These are phyloP conservation scores for Phellinidium pouzarii DNA, from an alignment of 1,284 basidiomycete genomes.

Conservation along the genomic window DNA sequence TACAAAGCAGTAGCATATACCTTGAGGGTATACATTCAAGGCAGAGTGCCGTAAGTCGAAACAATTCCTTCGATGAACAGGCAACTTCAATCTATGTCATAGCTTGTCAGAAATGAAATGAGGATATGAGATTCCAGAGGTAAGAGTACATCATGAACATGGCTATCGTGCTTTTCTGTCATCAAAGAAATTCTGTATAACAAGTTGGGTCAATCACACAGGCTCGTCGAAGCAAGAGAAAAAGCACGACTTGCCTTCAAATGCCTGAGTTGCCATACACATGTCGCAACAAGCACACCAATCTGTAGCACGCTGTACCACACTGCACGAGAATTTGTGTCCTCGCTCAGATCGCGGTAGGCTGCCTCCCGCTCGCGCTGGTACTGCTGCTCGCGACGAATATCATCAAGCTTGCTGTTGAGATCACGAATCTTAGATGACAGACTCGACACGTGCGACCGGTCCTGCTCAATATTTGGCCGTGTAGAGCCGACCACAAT, in stretches of 20 bases:
- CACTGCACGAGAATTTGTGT: conserved; percentile 82
- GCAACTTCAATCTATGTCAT: too few relatives aligned
- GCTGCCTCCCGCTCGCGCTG: conserved; percentile 94
- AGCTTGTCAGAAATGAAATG: background rate
- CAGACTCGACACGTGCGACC: conserved; percentile 82
- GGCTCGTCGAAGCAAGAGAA: background rate
- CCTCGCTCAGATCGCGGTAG: conserved; percentile 85
- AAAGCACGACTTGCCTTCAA: conserved; percentile 58
- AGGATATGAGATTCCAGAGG: background rate
- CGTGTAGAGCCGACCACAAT: conserved; percentile 87
- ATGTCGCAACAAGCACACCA: conserved; percentile 76
- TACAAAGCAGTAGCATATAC: too few relatives aligned
- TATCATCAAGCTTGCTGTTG: conserved; percentile 89
- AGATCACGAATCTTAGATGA: conserved; percentile 85
- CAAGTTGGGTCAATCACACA: background rate
- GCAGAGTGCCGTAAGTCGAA: too few relatives aligned
- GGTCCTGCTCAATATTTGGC: conserved; percentile 75
- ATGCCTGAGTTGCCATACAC: conserved; percentile 90
- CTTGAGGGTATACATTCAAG: too few relatives aligned
- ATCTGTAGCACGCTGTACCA: conserved; percentile 94
- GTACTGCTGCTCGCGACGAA: conserved; percentile 94
- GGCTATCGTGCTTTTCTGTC: conserved; percentile 72
- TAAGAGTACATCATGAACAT: background rate
- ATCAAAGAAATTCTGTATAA: conserved; percentile 73
- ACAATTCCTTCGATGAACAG: too few relatives aligned